These are phyloP conservation scores for Fusarium subglutinans DNA, from an alignment of 2,329 filamentous ascomycete genomes.

Conservation along the genomic window DNA sequence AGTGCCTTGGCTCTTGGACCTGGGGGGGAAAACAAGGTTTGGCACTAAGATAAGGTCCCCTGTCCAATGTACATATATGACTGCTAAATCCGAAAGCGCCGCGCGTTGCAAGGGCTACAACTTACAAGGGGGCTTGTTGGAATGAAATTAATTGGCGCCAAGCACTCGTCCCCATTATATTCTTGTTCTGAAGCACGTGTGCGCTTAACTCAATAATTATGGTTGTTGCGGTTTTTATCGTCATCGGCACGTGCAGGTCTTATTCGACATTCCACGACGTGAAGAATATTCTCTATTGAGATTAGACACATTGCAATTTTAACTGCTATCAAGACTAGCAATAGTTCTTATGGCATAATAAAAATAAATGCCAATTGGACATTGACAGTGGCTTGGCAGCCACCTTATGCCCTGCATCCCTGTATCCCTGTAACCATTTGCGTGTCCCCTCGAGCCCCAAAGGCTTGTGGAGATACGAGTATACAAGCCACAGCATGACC, in stretches of 20 bases:
- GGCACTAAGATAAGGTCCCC: neutral
- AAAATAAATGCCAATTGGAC: neutral
- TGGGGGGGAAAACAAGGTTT: neutral
- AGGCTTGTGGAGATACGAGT: neutral
- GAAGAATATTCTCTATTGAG: neutral
- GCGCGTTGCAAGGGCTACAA: constrained; percentile 14
- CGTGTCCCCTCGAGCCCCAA: neutral
- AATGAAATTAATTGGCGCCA: constrained; percentile 16
- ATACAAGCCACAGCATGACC: neutral
- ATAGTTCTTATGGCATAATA: neutral
- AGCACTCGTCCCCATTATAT: neutral
- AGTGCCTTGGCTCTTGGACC: neutral
- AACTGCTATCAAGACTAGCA: neutral
- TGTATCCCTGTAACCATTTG: neutral
- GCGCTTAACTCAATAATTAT: neutral
- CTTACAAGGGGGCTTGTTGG: constrained; percentile 12
- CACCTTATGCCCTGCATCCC: neutral
- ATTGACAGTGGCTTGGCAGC: neutral
- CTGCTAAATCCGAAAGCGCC: constrained; percentile 2
- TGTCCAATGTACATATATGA: neutral
- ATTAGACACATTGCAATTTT: neutral
- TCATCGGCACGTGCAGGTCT: neutral
- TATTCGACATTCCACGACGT: neutral
- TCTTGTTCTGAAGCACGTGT: constrained; percentile 10
- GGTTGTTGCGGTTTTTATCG: neutral